Evolutionary conservation across 306 rosid species (phyloP), one percentile per base, ranked within the genome.

Genomic region (Quercus suber): DNA sequence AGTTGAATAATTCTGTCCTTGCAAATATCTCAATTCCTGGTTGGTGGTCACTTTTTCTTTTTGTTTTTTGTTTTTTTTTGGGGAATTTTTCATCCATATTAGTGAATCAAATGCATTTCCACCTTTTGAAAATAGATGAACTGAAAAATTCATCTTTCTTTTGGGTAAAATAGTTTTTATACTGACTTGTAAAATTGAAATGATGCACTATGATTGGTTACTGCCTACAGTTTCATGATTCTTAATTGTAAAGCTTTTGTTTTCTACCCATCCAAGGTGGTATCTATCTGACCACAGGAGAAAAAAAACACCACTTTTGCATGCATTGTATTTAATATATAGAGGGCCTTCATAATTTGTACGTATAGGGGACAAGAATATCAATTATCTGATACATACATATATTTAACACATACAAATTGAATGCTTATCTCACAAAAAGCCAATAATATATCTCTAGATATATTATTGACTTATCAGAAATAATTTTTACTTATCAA

Each of bases 351-450:
- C 33, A 21, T 65, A 19, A 21, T 19, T 65, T 65, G 51, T 19
- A 18, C 14, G 0, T 18, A 65, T 37, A 31, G 49, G 69, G 71
- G 71, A 65, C 19, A 21, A 33, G 21, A 21, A 65, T 65, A 14
- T 65, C 20, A 17, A 33, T 7, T 63, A 15, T 19, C 31, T 65
- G 25, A 31, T 17, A n/a, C 23, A 56, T 10, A 57, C 21, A 57
- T 57, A 57, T 0, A 57, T 57, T 21, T 10, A n/a, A 18, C 49
- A 33, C 71, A 31, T 18, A 17, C 12, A 65, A 60, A 17, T 35
- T 68, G n/a, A 43, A 28, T 76, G 77, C 53, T 61, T 76, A 75
- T 21, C 45, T 15, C 52, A 73, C 35, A 9, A 45, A 75, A 81
- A 78, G 30, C 58, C 63, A 82, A 35, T 75, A 63, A 56, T 59